Evolutionary conservation across 2,329 filamentous ascomycete species (phyloP), one percentile per base, ranked within the genome.

Genomic region (Colletotrichum plurivorum): DNA sequence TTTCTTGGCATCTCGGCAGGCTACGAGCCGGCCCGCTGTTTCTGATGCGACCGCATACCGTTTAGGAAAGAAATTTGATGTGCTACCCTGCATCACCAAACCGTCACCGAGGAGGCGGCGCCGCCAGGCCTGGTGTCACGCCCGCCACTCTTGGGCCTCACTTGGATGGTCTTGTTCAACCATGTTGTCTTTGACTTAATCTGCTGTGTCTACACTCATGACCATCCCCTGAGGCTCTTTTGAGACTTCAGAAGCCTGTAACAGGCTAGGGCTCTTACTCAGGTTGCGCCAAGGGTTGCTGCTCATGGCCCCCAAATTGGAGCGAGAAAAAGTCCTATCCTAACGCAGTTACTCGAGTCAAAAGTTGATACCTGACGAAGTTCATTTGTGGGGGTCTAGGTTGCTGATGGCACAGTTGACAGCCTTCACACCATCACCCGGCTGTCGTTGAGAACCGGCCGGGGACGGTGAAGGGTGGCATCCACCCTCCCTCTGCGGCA

Each of bases 261-360:
- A 2, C 18, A 13, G 25, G 20, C 57, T 4, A 18, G 18, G 16
- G 12, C 31, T 27, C 46, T 43, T 41, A 60, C 31, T 43, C 57
- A 27, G 20, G 12, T 43, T n/a, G 45, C 15, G 18, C 18, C 16
- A n/a, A 10, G 18, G n/a, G 18, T 48, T 49, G n/a, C 31, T 36
- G 31, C 10, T 12, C 10, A 36, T 12, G 22, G 59, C 39, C 59
- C 59, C 59, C 39, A 48, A 54, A 8, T 31, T 13, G 25, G 7
- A 18, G 25, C 46, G 22, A 51, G 56, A 7, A 49, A 51, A 49
- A 22, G 56, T 51, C n/a, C n/a, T 49, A 20, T 46, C 41, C 13
- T 22, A 43, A 53, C 20, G 16, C 2, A 52, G 49, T 52, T 52
- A 25, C 49, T 12, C 22, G 27, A 36, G 36, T 56, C 53, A 6